Evolutionary conservation across 1,284 basidiomycete species (phyloP), one percentile per base, ranked within the genome.

Genomic region (Apiotrichum porosum): DNA sequence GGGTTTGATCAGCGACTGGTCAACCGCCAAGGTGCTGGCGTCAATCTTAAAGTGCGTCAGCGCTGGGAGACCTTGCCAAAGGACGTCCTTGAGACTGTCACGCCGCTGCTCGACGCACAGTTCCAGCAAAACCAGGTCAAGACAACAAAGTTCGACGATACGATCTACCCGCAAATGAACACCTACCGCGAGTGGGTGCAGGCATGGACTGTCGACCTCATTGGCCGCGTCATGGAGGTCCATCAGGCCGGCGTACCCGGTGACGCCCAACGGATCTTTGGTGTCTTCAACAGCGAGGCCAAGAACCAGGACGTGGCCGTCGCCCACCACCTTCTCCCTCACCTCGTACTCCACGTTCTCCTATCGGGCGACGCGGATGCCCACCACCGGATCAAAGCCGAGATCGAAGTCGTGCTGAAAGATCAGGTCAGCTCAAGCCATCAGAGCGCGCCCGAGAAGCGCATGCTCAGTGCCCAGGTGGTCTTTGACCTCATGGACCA

Each of bases 101-200:
- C 86, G 0, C 93, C 95, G 0, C 77, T 98, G n/a, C 78, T 97
- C 18, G 84, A 84, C 44, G 83, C 82, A 9, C 80, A 82, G 22
- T 92, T 85, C 65, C 73, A 73, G 19, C 51, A 75, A 8, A 72
- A 77, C 32, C 65, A 75, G 26, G 79, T 83, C 57, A 53, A 51
- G 48, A 43, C 40, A 19, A 40, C 37, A 2, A 30, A 22, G 17
- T 41, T 48, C 30, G 38, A 47, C 26, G 70, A 68, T 40, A 91
- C 92, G 3, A 82, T 97, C 45, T 99, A 97, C 72, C 77, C 80
- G 1, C 75, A 76, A 4, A 80, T 84, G 45, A 71, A 80, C 5
- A 91, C 89, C 0, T 98, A 95, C 71, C 83, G 93, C 39, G 93
- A 98, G 69, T 99, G 95, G 95, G 80, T 98, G 19, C 90, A 95